Percentiles rank a stretch among this genome's conserved stretches.
Evolutionary conservation across 2,329 filamentous ascomycete genomes (phyloP).

Genomic region (Colletotrichum caudatum): DNA sequence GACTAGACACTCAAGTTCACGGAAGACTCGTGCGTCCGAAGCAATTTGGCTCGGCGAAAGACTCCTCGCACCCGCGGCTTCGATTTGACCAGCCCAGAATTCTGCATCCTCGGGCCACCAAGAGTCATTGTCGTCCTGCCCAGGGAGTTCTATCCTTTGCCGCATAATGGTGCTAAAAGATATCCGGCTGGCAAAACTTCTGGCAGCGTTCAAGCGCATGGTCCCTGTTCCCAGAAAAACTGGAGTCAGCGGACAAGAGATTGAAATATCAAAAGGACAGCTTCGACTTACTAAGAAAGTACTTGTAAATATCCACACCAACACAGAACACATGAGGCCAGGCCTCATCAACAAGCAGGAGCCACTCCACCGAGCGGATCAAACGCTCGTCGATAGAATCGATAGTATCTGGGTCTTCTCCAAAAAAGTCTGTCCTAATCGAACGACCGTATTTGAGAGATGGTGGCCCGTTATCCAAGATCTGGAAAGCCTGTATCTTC

Average conservation of each 20-base stretch:
- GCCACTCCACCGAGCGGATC: slow-evolving; percentile 88
- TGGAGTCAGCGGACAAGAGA: slow-evolving; percentile 37
- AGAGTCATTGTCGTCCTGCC: slow-evolving; percentile 51
- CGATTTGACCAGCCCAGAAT: slow-evolving; percentile 55
- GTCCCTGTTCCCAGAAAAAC: slow-evolving; percentile 52
- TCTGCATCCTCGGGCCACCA: slow-evolving; percentile 54
- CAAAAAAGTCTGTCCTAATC: slow-evolving; percentile 79
- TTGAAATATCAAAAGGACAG: slow-evolving; percentile 36
- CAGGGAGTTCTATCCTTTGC: slow-evolving; percentile 53
- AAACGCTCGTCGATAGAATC: slow-evolving; percentile 75
- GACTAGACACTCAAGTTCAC: slow-evolving; percentile 76
- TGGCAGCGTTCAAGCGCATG: slow-evolving; percentile 66
- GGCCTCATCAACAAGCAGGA: slow-evolving; percentile 77
- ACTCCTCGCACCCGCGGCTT: slow-evolving; percentile 52
- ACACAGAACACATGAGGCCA: slow-evolving; percentile 78
- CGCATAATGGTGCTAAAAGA: slow-evolving; percentile 62
- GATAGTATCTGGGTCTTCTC: slow-evolving; percentile 66
- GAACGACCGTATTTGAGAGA: slow-evolving; percentile 70
- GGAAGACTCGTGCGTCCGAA: slow-evolving; percentile 70
- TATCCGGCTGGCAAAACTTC: slow-evolving; percentile 64
- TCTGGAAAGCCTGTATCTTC: slow-evolving; percentile 57
- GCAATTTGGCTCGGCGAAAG: slow-evolving; percentile 58
- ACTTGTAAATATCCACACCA: slow-evolving; percentile 81
- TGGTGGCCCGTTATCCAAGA: slow-evolving; percentile 62
- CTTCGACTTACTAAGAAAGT: slow-evolving; percentile 79